Conservation (phyloP, 352 stramenopile species). For the Phytopythium litorale region DNA sequence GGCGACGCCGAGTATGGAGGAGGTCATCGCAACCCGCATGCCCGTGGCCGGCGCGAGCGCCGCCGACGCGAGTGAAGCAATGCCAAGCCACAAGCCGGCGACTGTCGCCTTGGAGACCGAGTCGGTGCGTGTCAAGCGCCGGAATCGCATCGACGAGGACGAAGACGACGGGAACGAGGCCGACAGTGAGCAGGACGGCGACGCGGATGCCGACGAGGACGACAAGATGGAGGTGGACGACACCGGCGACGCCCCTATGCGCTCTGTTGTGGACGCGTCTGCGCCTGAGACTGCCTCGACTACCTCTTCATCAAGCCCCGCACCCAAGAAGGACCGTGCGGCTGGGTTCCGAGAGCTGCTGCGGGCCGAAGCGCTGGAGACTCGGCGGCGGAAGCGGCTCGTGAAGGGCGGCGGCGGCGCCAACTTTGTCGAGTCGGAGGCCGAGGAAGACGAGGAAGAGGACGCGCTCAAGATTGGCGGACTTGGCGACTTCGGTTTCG, state of each 20-base stretch:
- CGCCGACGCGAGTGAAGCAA: neutral
- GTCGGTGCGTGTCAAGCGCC: constrained; percentile 16
- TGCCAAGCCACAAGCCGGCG: neutral
- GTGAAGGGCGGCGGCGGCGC: constrained; percentile 31
- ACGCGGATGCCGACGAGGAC: constrained; percentile 22
- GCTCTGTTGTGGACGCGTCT: constrained; percentile 2
- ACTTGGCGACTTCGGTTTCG: constrained; percentile 84
- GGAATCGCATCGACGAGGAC: constrained; percentile 40
- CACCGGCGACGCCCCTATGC: constrained; percentile 16
- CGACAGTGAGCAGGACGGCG: constrained; percentile 52
- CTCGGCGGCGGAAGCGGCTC: constrained; percentile 51
- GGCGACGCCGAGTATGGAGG: neutral
- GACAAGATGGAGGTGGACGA: constrained; percentile 8
- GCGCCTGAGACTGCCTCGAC: neutral
- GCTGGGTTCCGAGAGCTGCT: constrained; percentile 66
- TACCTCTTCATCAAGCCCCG: neutral
- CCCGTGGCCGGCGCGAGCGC: neutral
- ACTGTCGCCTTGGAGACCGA: neutral
- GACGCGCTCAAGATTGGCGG: constrained; percentile 80
- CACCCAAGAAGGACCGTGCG: constrained; percentile 51
- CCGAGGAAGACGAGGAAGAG: constrained; percentile 85
- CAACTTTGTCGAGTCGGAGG: constrained; percentile 78
- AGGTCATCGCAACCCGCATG: neutral
- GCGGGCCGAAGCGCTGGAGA: constrained; percentile 49
- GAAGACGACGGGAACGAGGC: constrained; percentile 62